Percentiles rank a stretch among this genome's conserved stretches.
phyloP scores from a whole-genome alignment of 495 filamentous ascomycete genomes.

The Aspergillus heteromorphus region DNA sequence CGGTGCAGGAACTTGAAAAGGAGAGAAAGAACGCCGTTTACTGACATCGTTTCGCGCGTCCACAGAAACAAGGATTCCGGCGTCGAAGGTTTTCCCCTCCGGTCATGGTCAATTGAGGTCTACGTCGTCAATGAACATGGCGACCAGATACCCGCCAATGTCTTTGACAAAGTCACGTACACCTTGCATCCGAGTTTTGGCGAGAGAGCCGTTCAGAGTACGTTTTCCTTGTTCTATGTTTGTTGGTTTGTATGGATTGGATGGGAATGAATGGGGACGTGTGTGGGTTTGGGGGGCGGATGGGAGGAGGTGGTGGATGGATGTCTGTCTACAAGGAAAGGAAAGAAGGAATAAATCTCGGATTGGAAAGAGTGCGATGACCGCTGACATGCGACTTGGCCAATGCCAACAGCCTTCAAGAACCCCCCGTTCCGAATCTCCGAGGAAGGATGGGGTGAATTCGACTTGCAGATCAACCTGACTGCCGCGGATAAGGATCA shows the following conservation, averaged over 20 bases:
- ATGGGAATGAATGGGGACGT: background rate
- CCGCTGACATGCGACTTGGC: conserved; percentile 3
- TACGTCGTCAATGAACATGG: conserved; percentile 56
- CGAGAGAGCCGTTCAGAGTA: conserved; percentile 72
- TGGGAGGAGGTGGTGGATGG: background rate
- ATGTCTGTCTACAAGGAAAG: background rate
- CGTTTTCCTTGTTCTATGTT: conserved; percentile 23
- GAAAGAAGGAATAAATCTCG: background rate
- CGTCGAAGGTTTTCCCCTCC: conserved; percentile 86
- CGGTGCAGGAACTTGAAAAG: no score
- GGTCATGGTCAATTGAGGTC: conserved; percentile 61
- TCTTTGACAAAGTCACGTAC: conserved; percentile 90
- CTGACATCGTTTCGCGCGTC: conserved; percentile 17
- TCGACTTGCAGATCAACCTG: conserved; percentile 86
- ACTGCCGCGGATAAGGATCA: conserved; percentile 81
- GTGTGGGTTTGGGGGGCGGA: background rate
- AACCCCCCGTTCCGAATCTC: conserved; percentile 81
- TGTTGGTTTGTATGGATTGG: background rate
- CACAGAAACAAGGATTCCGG: conserved; percentile 59
- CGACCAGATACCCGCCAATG: conserved; percentile 64
- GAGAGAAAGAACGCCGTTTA: conserved; percentile 2
- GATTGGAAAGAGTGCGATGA: background rate
- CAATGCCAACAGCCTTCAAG: conserved; percentile 55
- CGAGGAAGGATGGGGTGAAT: conserved; percentile 98
- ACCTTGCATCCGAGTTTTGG: conserved; percentile 91